phyloP scores from a whole-genome alignment of 768 basidiomycete genomes.

The Leccinum uliginosum region DNA sequence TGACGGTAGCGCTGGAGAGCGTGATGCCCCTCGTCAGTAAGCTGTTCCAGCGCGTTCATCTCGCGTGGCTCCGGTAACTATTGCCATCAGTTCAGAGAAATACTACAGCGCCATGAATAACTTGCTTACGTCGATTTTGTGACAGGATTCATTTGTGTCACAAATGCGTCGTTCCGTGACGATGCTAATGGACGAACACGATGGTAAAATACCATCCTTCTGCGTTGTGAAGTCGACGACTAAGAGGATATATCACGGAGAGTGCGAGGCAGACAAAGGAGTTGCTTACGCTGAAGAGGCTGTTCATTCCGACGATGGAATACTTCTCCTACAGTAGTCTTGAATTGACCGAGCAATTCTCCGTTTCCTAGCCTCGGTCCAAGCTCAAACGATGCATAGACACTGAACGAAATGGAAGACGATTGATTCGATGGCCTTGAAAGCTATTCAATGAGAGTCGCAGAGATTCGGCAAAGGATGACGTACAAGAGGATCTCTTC shows the following conservation, averaged over 20 bases:
- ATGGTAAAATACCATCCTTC: background rate
- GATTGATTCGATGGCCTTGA: background rate
- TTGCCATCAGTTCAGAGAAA: background rate
- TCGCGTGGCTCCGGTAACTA: background rate
- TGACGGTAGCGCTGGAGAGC: background rate
- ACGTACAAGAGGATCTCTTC: background rate
- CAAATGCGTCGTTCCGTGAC: background rate
- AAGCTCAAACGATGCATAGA: background rate
- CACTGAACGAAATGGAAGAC: background rate
- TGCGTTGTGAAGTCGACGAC: background rate
- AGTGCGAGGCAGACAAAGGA: background rate
- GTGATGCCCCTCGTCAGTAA: background rate
- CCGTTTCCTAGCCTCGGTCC: background rate
- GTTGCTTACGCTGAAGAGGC: background rate
- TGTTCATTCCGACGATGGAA: background rate
- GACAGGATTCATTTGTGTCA: background rate
- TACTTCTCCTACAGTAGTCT: background rate
- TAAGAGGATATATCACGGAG: background rate
- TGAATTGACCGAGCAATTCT: background rate
- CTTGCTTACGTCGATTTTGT: background rate
- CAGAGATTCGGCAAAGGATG: background rate
- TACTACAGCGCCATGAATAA: background rate
- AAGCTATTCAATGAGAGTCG: background rate
- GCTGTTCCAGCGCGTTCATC: background rate
- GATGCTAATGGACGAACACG: background rate